Conservation (phyloP, 2,329 filamentous ascomycete species). For the Alternaria metachromatica region DNA sequence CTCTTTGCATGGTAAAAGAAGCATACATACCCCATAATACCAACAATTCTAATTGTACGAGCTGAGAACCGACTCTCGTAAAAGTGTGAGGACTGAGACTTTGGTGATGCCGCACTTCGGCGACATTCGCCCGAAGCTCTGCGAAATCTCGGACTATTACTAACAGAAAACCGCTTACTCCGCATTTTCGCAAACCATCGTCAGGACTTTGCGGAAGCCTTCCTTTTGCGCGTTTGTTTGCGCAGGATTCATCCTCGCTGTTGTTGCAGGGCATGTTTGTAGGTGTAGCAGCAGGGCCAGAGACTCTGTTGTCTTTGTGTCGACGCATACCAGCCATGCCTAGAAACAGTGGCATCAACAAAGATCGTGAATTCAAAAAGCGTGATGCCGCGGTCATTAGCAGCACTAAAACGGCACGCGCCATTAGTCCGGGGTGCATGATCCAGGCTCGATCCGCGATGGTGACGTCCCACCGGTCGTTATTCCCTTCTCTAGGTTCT, state of each 20-base stretch:
- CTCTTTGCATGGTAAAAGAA: background rate
- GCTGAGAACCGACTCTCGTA: accelerated
- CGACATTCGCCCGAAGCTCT: conserved; percentile 14
- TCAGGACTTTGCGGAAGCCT: background rate
- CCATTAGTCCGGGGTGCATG: conserved; percentile 32
- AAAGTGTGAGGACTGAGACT: background rate
- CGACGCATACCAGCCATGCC: background rate
- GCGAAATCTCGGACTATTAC: conserved; percentile 13
- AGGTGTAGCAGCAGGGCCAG: background rate
- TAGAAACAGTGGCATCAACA: background rate
- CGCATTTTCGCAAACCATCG: conserved; percentile 3
- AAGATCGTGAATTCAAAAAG: background rate
- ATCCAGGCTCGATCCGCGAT: conserved; percentile 14
- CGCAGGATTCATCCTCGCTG: background rate
- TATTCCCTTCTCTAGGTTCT: conserved; percentile 17
- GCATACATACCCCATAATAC: background rate
- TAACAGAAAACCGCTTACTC: conserved; percentile 7
- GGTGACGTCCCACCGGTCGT: conserved; percentile 24
- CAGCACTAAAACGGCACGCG: conserved; percentile 4
- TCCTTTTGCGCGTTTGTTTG: background rate
- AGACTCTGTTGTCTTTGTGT: background rate
- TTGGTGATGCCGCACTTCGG: conserved; percentile 10
- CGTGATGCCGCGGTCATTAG: conserved; percentile 2
- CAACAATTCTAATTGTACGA: background rate
- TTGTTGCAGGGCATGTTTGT: background rate